Base-by-base conservation (phyloP, 2,329 filamentous ascomycete genomes). In the Fusarium foetens region DNA sequence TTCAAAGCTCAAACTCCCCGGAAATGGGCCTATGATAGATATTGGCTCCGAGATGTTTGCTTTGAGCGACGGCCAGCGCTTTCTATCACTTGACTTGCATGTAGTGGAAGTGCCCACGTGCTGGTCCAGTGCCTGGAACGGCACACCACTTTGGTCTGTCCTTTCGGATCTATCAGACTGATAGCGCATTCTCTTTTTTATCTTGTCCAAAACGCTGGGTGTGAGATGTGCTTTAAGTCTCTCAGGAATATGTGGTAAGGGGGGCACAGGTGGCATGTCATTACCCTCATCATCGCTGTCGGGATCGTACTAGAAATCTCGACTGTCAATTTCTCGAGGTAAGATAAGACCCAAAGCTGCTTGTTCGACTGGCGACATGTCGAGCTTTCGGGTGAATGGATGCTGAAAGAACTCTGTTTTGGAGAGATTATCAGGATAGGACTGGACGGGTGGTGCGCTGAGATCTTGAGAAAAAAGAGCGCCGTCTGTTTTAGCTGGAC, bases 291-390 rank as follows among this genome's bases (percentile, higher is more conserved):
- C 75, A 17, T 80, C 80, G 45, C 78, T 81, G 74, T 82, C 80
- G 70, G 81, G 74, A 71, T 79, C 73, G 63, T 83, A 82, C 81
- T 82, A 83, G 57, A 79, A 80, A 29, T 79, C 70, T 73, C 80
- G 81, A 72, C 74, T 76, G 42, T 76, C 65, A 46, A 78, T 66
- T 67, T 80, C 79, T 60, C 78, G 78, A 6, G 81, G 81, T 29
- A 83, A 62, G 29, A 83, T 68, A 43, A 83, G 79, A 10, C 81
- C 81, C 0, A 82, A 72, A 43, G 74, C 66, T 8, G 77, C 78
- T 65, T 79, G 79, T 59, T 81, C 76, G 8, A 69, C 52, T 2
- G 74, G 68, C 2, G 67, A 74, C 52, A 81, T 72, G 11, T 78
- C 72, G 16, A 82, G 65, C 13, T 79, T 71, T n/a, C 58, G 68